Conservation (phyloP, 2,329 filamentous ascomycete species). For the Aspergillus carbonarius region DNA sequence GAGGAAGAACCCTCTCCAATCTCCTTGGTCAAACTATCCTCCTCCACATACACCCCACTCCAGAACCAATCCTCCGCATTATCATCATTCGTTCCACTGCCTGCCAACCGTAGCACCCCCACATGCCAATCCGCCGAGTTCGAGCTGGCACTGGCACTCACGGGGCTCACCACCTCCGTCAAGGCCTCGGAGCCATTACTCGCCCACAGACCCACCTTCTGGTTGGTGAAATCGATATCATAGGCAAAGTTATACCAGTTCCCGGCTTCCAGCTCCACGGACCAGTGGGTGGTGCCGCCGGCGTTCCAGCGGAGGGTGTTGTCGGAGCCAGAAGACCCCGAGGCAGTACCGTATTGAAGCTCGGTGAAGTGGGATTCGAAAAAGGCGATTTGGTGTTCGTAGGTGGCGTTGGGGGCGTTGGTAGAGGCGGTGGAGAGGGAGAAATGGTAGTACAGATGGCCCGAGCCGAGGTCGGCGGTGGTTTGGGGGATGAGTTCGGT, state of each 20-base stretch:
- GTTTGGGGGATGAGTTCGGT: slow-evolving; percentile 74
- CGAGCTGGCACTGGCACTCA: slow-evolving; percentile 60
- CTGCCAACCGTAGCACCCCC: slow-evolving; percentile 63
- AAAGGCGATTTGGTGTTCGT: slow-evolving; percentile 67
- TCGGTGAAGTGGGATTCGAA: slow-evolving; percentile 71
- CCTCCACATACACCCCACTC: slow-evolving; percentile 70
- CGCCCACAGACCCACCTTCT: slow-evolving; percentile 68
- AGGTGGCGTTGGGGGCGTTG: slow-evolving; percentile 61
- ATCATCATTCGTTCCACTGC: slow-evolving; percentile 56
- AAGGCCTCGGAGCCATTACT: slow-evolving; percentile 62
- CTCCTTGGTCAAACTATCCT: slow-evolving; percentile 35
- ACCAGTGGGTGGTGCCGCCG: slow-evolving; percentile 62
- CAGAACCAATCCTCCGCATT: slow-evolving; percentile 67
- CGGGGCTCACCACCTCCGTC: slow-evolving; percentile 58
- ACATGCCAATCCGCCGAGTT: slow-evolving; percentile 73
- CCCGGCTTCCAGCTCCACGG: slow-evolving; percentile 58
- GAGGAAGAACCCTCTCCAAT: not conserved
- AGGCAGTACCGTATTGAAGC: slow-evolving; percentile 66
- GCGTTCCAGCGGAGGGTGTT: slow-evolving; percentile 65
- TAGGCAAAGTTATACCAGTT: slow-evolving; percentile 77
- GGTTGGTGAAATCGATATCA: slow-evolving; percentile 65
- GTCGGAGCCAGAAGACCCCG: slow-evolving; percentile 44
- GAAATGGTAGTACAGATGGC: slow-evolving; percentile 72
- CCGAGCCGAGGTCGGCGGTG: slow-evolving; percentile 61
- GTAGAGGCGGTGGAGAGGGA: slow-evolving; percentile 59